Conservation (phyloP, 2,329 filamentous ascomycete species). For the Ophiocordyceps camponoti-floridani region DNA sequence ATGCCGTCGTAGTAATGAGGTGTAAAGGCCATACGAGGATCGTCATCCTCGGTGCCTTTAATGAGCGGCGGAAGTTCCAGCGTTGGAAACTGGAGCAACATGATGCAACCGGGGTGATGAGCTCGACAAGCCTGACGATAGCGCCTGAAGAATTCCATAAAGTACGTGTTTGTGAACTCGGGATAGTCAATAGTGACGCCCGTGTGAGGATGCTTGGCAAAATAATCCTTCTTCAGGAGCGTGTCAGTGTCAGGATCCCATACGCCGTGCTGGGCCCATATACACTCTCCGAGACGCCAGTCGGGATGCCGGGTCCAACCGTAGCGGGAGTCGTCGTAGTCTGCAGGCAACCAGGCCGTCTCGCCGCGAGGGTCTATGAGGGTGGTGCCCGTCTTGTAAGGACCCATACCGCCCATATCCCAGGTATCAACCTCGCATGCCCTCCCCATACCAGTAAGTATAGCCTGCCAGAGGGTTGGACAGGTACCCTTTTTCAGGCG, state of each 20-base stretch:
- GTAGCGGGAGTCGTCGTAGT: constrained; percentile 74
- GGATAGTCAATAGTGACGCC: constrained; percentile 63
- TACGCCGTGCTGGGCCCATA: constrained; percentile 94
- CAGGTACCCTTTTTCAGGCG: constrained; percentile 84
- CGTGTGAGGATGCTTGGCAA: constrained; percentile 57
- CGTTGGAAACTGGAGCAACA: constrained; percentile 83
- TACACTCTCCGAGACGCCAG: constrained; percentile 86
- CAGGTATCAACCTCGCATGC: constrained; percentile 81
- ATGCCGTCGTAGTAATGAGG: constrained; percentile 96
- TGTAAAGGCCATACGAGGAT: constrained; percentile 77
- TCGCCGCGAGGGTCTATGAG: constrained; percentile 80
- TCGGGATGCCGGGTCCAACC: constrained; percentile 74
- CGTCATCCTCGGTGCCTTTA: constrained; percentile 76
- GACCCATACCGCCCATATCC: constrained; percentile 86
- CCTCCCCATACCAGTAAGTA: constrained; percentile 78
- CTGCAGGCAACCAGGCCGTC: constrained; percentile 64
- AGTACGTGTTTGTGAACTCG: constrained; percentile 80
- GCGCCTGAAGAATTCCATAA: constrained; percentile 66
- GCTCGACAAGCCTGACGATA: constrained; percentile 59
- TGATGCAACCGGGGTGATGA: constrained; percentile 62
- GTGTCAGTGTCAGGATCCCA: constrained; percentile 73
- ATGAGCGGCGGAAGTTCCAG: constrained; percentile 80
- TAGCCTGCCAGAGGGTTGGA: constrained; percentile 85
- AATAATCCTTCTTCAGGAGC: constrained; percentile 73
- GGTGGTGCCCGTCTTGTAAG: constrained; percentile 69